phyloP scores from a whole-genome alignment of 306 rosid species.

The Pyrus bretschneideri region DNA sequence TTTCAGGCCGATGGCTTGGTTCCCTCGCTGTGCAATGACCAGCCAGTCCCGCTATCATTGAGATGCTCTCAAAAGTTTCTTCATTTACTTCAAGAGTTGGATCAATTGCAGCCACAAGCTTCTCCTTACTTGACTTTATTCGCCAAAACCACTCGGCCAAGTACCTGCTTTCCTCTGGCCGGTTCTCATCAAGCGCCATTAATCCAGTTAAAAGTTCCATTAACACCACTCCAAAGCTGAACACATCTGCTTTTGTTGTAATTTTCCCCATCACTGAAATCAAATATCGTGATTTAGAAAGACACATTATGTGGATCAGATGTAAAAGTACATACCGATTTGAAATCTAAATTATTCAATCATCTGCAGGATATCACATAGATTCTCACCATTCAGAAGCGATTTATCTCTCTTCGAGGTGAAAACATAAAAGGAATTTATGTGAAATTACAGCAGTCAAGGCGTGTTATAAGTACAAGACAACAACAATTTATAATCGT shows the following conservation, averaged over 20 bases:
- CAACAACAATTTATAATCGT: too few relatives aligned
- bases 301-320: neutral
- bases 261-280: constrained; percentile 83
- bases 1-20: constrained; percentile 69
- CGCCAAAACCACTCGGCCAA: constrained; percentile 78
- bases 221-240: constrained; percentile 73
- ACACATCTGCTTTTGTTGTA: constrained; percentile 77
- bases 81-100: constrained; percentile 39
- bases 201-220: constrained; percentile 78
- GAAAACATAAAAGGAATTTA: neutral
- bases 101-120: constrained; percentile 57
- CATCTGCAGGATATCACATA: neutral
- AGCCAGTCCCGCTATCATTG: constrained; percentile 56
- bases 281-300: constrained; percentile 6
- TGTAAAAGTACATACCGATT: neutral
- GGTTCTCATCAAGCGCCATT: constrained; percentile 64
- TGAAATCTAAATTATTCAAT: neutral
- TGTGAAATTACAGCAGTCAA: neutral
- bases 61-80: constrained; percentile 45
- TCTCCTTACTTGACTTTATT: constrained; percentile 50
- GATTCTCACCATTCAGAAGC: neutral
- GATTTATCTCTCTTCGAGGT: neutral
- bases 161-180: constrained; percentile 77
- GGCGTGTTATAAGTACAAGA: too few relatives aligned
- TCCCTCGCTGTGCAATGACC: constrained; percentile 85